phyloP scores from a whole-genome alignment of 495 filamentous ascomycete species.

The Cercophora scortea region DNA sequence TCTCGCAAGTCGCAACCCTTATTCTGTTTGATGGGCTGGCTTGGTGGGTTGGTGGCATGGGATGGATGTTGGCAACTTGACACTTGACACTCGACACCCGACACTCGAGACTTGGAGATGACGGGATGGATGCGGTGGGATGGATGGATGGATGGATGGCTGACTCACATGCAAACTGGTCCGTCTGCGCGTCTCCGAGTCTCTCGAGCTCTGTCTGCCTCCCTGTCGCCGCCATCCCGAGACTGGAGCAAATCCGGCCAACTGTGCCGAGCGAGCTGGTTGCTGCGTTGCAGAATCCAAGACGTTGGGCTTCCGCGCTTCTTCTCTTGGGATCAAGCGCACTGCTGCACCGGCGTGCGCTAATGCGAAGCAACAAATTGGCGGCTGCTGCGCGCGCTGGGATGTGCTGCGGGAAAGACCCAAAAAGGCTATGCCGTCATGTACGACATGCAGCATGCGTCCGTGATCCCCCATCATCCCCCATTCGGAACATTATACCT shows the following conservation, averaged over 20 bases:
- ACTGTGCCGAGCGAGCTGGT: slow-evolving; percentile 6
- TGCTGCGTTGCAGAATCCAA: slow-evolving; percentile 5
- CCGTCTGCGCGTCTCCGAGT: neutral
- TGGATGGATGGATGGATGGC: neutral
- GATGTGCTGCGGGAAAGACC: slow-evolving; percentile 7
- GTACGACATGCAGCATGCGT: neutral
- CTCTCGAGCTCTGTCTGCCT: neutral
- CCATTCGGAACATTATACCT: no score
- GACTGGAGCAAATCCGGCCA: slow-evolving; percentile 1
- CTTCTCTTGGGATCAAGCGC: neutral
- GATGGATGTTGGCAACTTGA: no score
- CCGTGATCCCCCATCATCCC: no score
- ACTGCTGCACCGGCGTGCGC: neutral
- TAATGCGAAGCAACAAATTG: slow-evolving; percentile 1
- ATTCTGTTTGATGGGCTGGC: no score
- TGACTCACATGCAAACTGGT: neutral
- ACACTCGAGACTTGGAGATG: no score
- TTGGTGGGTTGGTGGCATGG: no score
- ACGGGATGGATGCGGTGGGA: no score
- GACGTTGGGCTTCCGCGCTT: slow-evolving; percentile 4
- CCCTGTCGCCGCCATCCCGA: neutral
- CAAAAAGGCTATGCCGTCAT: slow-evolving; percentile 6
- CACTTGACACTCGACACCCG: no score
- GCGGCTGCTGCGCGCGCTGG: neutral
- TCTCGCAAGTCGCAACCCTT: no score